Evolutionary conservation across 306 rosid species (phyloP), one percentile per base, ranked within the genome.

Genomic region (Dryas alaskensis): DNA sequence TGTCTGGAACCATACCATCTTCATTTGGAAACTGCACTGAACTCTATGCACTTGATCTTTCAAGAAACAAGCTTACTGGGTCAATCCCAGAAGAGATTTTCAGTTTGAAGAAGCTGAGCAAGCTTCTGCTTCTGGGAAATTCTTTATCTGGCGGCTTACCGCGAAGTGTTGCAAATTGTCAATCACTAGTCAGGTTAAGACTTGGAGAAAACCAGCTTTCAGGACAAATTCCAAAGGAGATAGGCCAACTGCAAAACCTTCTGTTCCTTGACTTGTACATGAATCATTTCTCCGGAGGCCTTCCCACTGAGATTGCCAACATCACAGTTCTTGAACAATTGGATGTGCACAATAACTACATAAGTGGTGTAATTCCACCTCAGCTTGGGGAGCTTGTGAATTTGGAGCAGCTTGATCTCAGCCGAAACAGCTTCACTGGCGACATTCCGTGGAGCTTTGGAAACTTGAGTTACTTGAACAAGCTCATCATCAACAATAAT

Each of bases 371-470:
- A 75, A 92, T 95, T 65, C 97, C 98, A 44, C 74, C 83, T 49
- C 78, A 79, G 80, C 74, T 95, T 10, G 97, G 93, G 12, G 96
- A 86, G 60, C 95, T 95, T 81, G 93, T 86, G 67, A 95, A 95
- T 54, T 81, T 92, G 71, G 98, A 95, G 88, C 97, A 88, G 86
- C 93, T 95, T 80, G 99, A 95, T 81, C 90, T 95, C n/a, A 90
- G 98, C 59, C 65, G 76, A 22, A 95, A 95, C 86, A 84, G 92
- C 84, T 95, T 95, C 81, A 82, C 69, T 8, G 96, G 98, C 47
- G 80, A 74, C 76, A 90, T 95, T 65, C 98, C 99, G 16, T 76
- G 73, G 84, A 92, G 97, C 74, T 88, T 92, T 73, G 99, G 98
- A 25, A 95, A 92, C 81, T 86, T 92, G 40, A 92, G 96, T 72